Base-by-base conservation (phyloP, 495 filamentous ascomycete genomes). In the Daldinia vernicosa region DNA sequence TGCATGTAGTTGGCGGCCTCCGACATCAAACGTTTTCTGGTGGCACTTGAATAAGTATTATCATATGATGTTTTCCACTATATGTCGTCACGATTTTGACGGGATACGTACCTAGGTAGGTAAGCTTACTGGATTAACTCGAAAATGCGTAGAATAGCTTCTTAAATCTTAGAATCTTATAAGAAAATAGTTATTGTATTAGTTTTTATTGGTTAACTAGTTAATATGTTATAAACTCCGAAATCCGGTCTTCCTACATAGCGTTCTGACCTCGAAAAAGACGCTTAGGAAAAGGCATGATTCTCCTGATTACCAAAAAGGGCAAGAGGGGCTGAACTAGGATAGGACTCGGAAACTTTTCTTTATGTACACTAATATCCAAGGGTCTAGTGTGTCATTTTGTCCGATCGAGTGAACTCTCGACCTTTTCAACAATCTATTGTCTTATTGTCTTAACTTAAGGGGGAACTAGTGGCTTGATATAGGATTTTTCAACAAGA, bases 1-100 rank as follows among this genome's bases (percentile, higher is more conserved):
- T 56, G 56, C 56, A 50, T 66, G 58, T 50, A 24, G 57, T 28
- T 22, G 63, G 63, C 56, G 52, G 63, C 63, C 63, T 63, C 63
- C 11, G 12, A 59, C 28, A 40, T 39, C 37, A 60, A 30, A 47
- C 54, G 40, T 27, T 19, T 27, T 19, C 7, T 60, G 7, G 26
- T 60, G 19, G 6, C 11, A 55, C 45, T 15, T 39, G 32, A 47
- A 24, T 50, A 43, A 56, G 15, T 26, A 8, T 11, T 47, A 63
- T 71, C 53, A 59, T 67, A 59, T 67, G 63, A 71, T 71, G 30
- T 55, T 57, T 64, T 47, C 53, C 37, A 51, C 32, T n/a, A 47
- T 63, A 59, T 53, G 52, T 63, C 33, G 24, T 37, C 37, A 60
- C 15, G 64, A n/a, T 47, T 58, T 50, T 17, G 60, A 12, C 14